phyloP scores from a whole-genome alignment of 2,329 filamentous ascomycete genomes.

The Ceratocystis lukuohia region DNA sequence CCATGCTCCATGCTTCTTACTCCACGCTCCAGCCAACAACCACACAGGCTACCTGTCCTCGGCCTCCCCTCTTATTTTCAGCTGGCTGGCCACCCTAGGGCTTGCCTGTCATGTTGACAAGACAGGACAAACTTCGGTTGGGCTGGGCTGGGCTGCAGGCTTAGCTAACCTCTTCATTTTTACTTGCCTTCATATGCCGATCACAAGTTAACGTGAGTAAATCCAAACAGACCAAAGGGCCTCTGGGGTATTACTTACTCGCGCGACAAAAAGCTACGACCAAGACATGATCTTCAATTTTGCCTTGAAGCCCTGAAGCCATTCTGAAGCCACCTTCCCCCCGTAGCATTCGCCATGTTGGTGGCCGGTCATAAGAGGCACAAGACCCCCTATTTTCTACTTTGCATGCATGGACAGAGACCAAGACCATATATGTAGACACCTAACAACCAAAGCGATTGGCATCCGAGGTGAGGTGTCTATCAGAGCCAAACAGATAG shows the following conservation, averaged over 20 bases:
- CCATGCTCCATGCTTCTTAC: not conserved
- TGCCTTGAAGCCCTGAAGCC: not conserved
- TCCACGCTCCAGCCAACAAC: not conserved
- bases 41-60: not conserved
- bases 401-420: not conserved
- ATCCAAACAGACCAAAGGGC: conserved; percentile 1
- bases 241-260: not conserved
- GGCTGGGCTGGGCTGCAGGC: conserved; percentile 1
- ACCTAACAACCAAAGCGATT: not conserved
- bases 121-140: not conserved
- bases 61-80: conserved; percentile 3
- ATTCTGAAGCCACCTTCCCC: not conserved
- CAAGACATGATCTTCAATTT: not conserved
- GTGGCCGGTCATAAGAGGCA: not conserved
- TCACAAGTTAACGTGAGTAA: conserved; percentile 2
- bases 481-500: too few relatives aligned
- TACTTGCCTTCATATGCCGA: not conserved
- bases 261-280: not conserved
- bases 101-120: not conserved
- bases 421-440: not conserved
- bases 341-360: too few relatives aligned
- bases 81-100: conserved; percentile 3
- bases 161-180: not conserved
- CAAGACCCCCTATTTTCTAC: not conserved
- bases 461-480: too few relatives aligned